Base-by-base conservation (phyloP, 768 basidiomycete species). In the Boletus pseudopeckii region DNA sequence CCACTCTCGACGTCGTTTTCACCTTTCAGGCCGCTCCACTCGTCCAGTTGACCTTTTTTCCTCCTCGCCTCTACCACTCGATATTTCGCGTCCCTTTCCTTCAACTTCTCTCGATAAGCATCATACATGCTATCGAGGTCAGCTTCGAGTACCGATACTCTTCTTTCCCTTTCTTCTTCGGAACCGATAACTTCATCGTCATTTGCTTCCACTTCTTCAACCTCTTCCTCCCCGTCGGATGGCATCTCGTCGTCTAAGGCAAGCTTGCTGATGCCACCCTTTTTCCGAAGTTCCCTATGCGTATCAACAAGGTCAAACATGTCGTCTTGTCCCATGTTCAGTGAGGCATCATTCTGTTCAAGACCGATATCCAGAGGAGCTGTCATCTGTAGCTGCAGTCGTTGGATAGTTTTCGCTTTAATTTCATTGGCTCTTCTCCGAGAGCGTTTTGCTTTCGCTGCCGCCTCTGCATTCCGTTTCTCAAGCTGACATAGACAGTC, bases 311-410 rank as follows among this genome's bases (percentile, higher is more conserved):
- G 80, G 64, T 95, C 92, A 63, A 98, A 98, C 22, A 97, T 75
- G 61, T 98, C 94, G 24, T 86, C 88, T 62, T 89, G 86, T 7
- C 90, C 90, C 22, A 81, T 66, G n/a, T 74, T 77, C 17, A 96
- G 77, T 17, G 88, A 78, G 3, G 82, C 74, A 58, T 96, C 93
- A 48, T 80, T 77, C 62, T 89, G 88, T 63, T 93, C 91, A 54
- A 94, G 71, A 67, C 94, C 95, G 58, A 98, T 94, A 62, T 98
- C 97, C 60, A 95, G 75, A n/a, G 97, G 97, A 18, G 93, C 92
- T 13, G 90, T 91, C 97, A 99, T 99, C 66, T 91, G 88, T 43
- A 98, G 79, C 68, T 98, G 97, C 84, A 98, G 89, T 48, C 95
- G 88, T 65, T 92, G 91, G 38, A 98, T 86, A 1, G 92, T 90